Percentiles rank a stretch among this genome's conserved stretches.
Evolutionary conservation across 2,329 filamentous ascomycete genomes (phyloP).

Genomic region (Botrytis elliptica): DNA sequence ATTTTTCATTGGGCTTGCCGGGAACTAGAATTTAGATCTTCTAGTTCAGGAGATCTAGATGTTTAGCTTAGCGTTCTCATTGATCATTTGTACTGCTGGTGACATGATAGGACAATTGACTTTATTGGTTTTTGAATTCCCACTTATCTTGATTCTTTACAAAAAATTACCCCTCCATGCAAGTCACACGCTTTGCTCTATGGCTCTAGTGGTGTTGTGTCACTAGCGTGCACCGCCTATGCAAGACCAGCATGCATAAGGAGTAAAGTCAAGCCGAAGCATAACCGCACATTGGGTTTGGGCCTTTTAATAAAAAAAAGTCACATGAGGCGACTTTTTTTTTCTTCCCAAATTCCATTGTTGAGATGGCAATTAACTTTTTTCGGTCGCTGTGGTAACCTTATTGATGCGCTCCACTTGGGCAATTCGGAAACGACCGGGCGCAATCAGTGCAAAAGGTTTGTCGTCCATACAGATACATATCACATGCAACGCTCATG

Average conservation of each 20-base stretch:
- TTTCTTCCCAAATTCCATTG: not conserved
- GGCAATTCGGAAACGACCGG: not conserved
- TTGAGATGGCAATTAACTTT: not conserved
- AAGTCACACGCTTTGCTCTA: constrained; percentile 11
- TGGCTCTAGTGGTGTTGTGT: not conserved
- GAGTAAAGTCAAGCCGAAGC: not conserved
- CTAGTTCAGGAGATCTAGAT: not conserved
- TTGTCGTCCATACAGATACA: not conserved
- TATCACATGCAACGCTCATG: constrained; percentile 13
- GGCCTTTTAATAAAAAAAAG: not conserved
- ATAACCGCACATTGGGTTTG: not conserved
- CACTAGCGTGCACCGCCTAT: not conserved
- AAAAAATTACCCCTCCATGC: constrained; percentile 20
- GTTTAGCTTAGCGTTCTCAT: constrained; percentile 3
- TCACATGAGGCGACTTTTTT: constrained; percentile 8
- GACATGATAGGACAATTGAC: constrained; percentile 3
- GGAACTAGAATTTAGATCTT: not conserved
- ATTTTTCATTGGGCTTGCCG: not conserved
- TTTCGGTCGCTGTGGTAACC: not conserved
- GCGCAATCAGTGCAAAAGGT: not conserved
- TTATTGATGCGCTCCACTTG: constrained; percentile 11
- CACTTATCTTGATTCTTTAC: not conserved
- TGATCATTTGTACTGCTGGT: constrained; percentile 5
- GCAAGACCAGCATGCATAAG: not conserved
- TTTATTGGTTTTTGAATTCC: not conserved